Percentiles rank a stretch among this genome's conserved stretches.
These are phyloP conservation scores for Termitomyces sp. DNA, from an alignment of 768 basidiomycete species.

Conservation along the genomic window DNA sequence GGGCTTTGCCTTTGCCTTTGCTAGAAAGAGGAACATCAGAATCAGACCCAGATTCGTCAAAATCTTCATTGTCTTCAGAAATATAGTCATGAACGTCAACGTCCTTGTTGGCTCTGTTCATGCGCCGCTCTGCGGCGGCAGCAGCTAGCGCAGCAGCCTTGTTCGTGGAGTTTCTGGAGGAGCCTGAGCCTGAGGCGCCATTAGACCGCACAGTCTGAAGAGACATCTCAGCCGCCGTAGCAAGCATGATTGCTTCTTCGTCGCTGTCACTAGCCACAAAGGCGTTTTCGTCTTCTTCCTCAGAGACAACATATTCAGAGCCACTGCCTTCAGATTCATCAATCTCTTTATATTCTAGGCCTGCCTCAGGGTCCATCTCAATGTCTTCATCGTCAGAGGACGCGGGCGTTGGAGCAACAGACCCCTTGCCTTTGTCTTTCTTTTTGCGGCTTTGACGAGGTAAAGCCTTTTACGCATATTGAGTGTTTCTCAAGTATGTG, in stretches of 20 bases:
- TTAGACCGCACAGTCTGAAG: constrained; percentile 26
- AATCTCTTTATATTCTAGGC: constrained; percentile 31
- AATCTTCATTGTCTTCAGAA: constrained; percentile 18
- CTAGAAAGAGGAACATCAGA: constrained; percentile 21
- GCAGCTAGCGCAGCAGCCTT: constrained; percentile 37
- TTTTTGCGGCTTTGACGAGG: constrained; percentile 4
- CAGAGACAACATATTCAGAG: constrained; percentile 54
- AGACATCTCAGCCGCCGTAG: constrained; percentile 52
- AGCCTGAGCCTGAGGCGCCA: constrained; percentile 31
- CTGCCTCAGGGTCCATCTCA: constrained; percentile 26
- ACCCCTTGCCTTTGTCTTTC: constrained; percentile 34
- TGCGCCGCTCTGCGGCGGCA: constrained; percentile 50
- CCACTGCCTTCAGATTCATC: constrained; percentile 52
- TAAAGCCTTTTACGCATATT: constrained; percentile 8
- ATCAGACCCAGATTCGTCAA: constrained; percentile 20
- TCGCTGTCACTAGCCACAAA: constrained; percentile 21
- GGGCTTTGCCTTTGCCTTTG: constrained; percentile 29
- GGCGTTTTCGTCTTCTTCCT: constrained; percentile 31
- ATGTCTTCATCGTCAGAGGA: constrained; percentile 27
- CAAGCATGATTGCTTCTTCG: constrained; percentile 50
- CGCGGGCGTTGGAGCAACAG: constrained; percentile 19
- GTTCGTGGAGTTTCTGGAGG: constrained; percentile 26
- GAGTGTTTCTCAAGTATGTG: background rate
- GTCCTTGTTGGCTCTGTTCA: constrained; percentile 25
- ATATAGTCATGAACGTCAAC: constrained; percentile 27